Base-by-base conservation (phyloP, 2,329 filamentous ascomycete species). In the Paracoccidioides brasiliensis region DNA sequence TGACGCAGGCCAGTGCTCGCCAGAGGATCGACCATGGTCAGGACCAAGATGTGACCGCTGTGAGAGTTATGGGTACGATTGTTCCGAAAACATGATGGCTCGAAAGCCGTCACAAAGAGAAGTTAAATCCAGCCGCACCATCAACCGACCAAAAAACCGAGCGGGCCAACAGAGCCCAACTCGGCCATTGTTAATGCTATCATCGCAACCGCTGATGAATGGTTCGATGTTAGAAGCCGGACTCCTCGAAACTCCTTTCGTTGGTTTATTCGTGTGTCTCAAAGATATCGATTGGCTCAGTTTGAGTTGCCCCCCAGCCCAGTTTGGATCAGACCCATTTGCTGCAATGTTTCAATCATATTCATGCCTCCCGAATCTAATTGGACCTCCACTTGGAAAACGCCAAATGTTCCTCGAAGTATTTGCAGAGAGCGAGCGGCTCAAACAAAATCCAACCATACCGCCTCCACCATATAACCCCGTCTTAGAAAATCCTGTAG, bases 41-140 rank as follows among this genome's bases (percentile, higher is more conserved):
- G 60, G 59, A 30, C 53, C 56, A 52, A 61, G 59, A 55, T 61
- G 60, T 42, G 58, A 61, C 28, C 60, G 60, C 44, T 61, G 60
- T 50, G 57, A 60, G 43, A 61, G 57, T 32, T 60, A 60, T 43
- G 59, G 59, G 32, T 60, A 61, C 49, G 60, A 61, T 33, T 61
- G 60, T 40, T 61, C 60, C 42, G 58, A 60, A 41, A 61, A 61
- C 43, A 52, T 60, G 56, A 61, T 60, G 58, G 58, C 60, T 1
- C 48, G 60, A 22, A 50, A 56, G 45, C 57, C 59, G 48, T 59
- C 58, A 37, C 60, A 61, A 55, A 61, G 57, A 33, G 58, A 59
- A 38, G 46, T 55, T n/a, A 57, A 60, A 37, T 52, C 56, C 38
- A 44, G 55, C 30, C 54, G 40, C 32, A 22, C 54, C 4, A 42